Conservation (phyloP, 177 flowering plant genomes). For the Telopea speciosissima region DNA sequence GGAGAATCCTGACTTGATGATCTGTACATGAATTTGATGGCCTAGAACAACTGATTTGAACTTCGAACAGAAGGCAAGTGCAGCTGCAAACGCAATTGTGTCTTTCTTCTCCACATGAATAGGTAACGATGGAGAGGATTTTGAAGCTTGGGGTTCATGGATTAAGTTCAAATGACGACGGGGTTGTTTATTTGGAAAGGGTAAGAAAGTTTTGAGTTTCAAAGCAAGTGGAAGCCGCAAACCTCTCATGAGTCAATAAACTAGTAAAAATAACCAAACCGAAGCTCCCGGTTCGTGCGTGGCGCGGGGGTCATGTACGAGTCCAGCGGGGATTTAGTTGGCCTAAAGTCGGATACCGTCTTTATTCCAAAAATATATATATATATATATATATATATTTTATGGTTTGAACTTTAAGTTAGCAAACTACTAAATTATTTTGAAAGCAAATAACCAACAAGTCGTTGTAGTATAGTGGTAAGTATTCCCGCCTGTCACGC, state of each 20-base stretch:
- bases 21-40: constrained; percentile 31
- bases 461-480: too few species aligned
- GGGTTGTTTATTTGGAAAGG: not conserved
- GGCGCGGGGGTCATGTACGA: too few species aligned
- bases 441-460: too few species aligned
- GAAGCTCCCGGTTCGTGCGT: too few species aligned
- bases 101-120: constrained; percentile 10
- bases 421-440: too few species aligned
- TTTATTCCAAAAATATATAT: too few species aligned
- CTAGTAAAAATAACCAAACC: too few species aligned
- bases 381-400: too few species aligned
- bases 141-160: constrained; percentile 3
- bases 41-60: constrained; percentile 24
- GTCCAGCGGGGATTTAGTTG: too few species aligned
- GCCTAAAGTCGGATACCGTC: too few species aligned
- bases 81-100: constrained; percentile 19
- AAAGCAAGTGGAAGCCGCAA: not conserved
- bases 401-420: too few species aligned
- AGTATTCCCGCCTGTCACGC: constrained; percentile 56
- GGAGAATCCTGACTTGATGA: constrained; percentile 33
- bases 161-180: not conserved
- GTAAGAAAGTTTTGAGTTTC: not conserved
- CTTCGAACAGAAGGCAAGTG: constrained; percentile 26
- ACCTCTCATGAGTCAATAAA: not conserved
- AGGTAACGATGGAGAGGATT: not conserved